Evolutionary conservation across 140 eudicot genomes (phyloP).

Genomic region (Cichorium intybus): DNA sequence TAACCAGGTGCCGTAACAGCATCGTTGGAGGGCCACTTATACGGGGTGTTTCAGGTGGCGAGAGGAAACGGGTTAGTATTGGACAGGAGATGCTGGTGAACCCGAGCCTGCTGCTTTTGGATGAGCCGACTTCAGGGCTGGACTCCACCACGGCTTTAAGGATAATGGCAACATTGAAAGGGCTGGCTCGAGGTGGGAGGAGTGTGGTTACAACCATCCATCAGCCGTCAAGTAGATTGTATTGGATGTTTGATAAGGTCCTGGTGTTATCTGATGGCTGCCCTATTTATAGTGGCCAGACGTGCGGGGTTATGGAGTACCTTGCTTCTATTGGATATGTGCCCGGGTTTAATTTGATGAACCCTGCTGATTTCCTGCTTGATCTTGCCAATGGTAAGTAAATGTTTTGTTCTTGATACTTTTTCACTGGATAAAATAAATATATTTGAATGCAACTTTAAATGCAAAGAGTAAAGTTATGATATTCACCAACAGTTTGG

Average conservation of each 20-base stretch:
- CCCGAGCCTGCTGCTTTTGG: conserved; percentile 77
- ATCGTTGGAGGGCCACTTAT: conserved; percentile 64
- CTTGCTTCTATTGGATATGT: conserved; percentile 67
- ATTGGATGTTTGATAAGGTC: conserved; percentile 82
- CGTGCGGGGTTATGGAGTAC: conserved; percentile 65
- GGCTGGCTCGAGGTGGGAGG: conserved; percentile 79
- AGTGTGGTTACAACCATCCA: conserved; percentile 77
- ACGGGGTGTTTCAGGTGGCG: conserved; percentile 93
- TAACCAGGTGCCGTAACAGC: conserved; percentile 55
- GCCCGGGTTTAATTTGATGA: conserved; percentile 57
- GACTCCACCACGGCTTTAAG: conserved; percentile 90
- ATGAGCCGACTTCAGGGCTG: conserved; percentile 91
- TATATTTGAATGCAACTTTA: background rate
- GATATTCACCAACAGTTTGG: too few relatives aligned
- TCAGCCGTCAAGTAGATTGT: conserved; percentile 85
- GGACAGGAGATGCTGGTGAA: conserved; percentile 90
- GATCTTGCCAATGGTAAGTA: conserved; percentile 91
- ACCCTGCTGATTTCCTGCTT: conserved; percentile 93
- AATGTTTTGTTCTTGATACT: background rate
- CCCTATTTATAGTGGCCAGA: conserved; percentile 67
- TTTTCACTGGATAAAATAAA: too few relatives aligned
- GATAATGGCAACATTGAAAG: conserved; percentile 55
- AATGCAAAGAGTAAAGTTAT: background rate
- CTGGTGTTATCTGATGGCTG: conserved; percentile 68
- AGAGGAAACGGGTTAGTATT: conserved; percentile 82